Conservation (phyloP, 75 land plant species). For the Pinus tabuliformis region DNA sequence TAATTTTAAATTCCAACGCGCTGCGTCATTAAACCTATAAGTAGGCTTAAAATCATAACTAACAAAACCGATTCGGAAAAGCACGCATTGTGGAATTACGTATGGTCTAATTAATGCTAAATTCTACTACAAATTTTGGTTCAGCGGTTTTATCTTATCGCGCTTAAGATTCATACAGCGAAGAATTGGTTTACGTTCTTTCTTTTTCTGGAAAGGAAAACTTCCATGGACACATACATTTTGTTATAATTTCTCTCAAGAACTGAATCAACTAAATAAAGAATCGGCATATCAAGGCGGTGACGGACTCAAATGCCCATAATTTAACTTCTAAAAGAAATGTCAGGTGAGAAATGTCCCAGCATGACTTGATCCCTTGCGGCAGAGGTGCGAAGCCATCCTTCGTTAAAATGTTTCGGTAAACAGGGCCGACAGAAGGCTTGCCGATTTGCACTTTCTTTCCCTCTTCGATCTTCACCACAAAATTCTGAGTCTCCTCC, state of each 20-base stretch:
- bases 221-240: neutral
- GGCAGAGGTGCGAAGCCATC: slow-evolving; percentile 62
- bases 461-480: slow-evolving; percentile 64
- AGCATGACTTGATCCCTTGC: slow-evolving; percentile 40
- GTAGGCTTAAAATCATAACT: no score
- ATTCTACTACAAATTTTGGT: neutral
- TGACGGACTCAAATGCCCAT: neutral
- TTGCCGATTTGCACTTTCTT: slow-evolving; percentile 28
- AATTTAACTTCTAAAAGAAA: neutral
- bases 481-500: slow-evolving; percentile 16
- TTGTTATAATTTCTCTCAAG: neutral
- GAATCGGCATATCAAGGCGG: neutral
- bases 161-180: neutral
- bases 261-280: neutral
- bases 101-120: no score
- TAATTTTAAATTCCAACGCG: no score
- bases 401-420: slow-evolving; percentile 68
- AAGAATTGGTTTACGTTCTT: neutral
- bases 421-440: slow-evolving; percentile 83
- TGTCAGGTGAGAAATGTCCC: slow-evolving; percentile 23
- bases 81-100: no score
- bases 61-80: no score
- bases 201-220: neutral
- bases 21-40: no score
- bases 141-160: neutral